Percentiles rank a stretch among this genome's conserved stretches.
These are phyloP conservation scores for Auxenochlorella protothecoides DNA, from an alignment of 139 green algal genomes.

Conservation along the genomic window DNA sequence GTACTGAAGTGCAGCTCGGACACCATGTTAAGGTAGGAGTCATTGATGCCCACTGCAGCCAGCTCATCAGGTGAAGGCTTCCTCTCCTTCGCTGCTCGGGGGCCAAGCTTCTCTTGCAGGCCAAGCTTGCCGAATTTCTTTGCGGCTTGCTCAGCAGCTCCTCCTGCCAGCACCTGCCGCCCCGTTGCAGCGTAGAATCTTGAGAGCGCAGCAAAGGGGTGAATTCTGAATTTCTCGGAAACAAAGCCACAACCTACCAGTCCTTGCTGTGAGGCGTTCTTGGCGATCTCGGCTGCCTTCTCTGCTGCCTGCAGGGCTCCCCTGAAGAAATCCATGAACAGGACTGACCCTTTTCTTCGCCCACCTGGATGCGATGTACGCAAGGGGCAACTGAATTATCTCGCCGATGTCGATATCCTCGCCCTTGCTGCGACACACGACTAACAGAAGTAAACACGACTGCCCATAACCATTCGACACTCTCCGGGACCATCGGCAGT, in stretches of 20 bases:
- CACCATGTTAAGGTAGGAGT: constrained; percentile 42
- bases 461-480: background rate
- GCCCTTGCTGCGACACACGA: background rate
- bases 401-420: too few species aligned
- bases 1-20: constrained; percentile 44
- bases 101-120: constrained; percentile 16
- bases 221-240: background rate
- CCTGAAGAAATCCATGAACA: constrained; percentile 6
- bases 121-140: constrained; percentile 18
- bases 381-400: too few species aligned
- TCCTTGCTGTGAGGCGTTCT: constrained; percentile 16
- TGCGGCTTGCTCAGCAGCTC: constrained; percentile 20
- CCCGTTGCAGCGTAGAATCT: background rate
- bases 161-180: constrained; percentile 21
- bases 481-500: too few species aligned
- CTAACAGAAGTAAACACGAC: background rate
- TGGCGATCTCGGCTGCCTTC: constrained; percentile 4
- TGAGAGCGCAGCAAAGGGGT: background rate
- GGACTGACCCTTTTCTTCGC: too few species aligned
- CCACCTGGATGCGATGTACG: too few species aligned
- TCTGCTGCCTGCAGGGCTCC: constrained; percentile 15
- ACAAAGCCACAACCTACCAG: constrained; percentile 9
- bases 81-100: background rate
- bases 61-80: constrained; percentile 17
- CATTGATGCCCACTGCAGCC: constrained; percentile 34